phyloP scores from a whole-genome alignment of 2,329 filamentous ascomycete genomes.

The Dothiorella sarmentorum region DNA sequence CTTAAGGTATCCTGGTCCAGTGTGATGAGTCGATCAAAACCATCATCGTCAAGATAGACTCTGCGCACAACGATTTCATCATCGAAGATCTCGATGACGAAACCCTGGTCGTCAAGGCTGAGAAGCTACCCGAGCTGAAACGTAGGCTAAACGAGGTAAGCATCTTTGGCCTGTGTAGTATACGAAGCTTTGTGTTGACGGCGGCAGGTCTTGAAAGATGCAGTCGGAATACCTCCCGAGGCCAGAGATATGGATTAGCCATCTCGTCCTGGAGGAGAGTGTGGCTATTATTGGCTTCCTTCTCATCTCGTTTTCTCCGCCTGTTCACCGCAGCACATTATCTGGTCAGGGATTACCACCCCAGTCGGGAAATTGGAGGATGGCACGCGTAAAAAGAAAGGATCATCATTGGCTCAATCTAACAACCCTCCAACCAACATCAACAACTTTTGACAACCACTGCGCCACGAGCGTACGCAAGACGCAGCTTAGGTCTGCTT shows the following conservation, averaged over 20 bases:
- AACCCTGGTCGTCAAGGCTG: slow-evolving; percentile 70
- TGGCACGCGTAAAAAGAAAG: neutral
- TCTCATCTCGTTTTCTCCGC: no score
- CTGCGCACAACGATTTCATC: slow-evolving; percentile 64
- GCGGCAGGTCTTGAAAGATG: slow-evolving; percentile 35
- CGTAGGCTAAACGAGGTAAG: slow-evolving; percentile 63
- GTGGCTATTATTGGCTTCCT: no score
- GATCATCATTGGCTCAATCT: slow-evolving; percentile 1
- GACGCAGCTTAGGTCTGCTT: neutral
- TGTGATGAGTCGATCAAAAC: slow-evolving; percentile 86
- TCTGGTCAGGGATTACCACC: neutral
- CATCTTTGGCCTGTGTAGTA: neutral
- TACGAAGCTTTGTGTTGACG: neutral
- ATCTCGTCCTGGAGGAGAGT: neutral
- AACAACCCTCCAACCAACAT: neutral
- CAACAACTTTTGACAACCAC: neutral
- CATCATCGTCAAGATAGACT: slow-evolving; percentile 75
- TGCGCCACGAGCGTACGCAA: neutral
- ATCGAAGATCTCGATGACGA: slow-evolving; percentile 78
- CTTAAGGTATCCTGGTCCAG: slow-evolving; percentile 67
- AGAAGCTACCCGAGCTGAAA: slow-evolving; percentile 67
- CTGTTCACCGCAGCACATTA: no score
- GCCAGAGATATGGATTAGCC: neutral
- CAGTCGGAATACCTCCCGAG: slow-evolving; percentile 26
- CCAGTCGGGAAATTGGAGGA: neutral